Evolutionary conservation across 2,329 filamentous ascomycete species (phyloP).

Genomic region (Xylaria sp.): DNA sequence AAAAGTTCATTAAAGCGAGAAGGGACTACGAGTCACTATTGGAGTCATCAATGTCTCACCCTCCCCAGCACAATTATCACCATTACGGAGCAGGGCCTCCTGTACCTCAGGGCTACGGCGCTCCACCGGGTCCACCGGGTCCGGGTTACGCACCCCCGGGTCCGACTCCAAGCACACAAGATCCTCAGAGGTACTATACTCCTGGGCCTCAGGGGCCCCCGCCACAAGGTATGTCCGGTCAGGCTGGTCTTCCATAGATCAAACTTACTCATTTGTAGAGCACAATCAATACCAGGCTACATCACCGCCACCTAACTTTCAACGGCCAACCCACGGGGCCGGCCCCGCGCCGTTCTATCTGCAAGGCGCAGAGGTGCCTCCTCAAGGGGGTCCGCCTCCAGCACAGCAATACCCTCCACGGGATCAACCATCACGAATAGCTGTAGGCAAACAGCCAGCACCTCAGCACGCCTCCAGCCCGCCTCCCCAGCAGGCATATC

Average conservation of each 20-base stretch:
- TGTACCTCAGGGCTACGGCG: constrained; percentile 59
- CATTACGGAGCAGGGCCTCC: constrained; percentile 70
- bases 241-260: constrained; percentile 29
- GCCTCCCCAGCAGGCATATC: constrained; percentile 57
- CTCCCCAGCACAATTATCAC: constrained; percentile 82
- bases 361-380: constrained; percentile 66
- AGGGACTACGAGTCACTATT: constrained; percentile 96
- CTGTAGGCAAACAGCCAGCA: constrained; percentile 60
- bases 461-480: constrained; percentile 65
- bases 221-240: constrained; percentile 53
- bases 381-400: constrained; percentile 49
- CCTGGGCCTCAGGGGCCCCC: constrained; percentile 62
- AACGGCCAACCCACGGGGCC: constrained; percentile 62
- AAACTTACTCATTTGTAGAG: constrained; percentile 51
- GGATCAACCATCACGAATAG: constrained; percentile 62
- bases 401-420: constrained; percentile 63
- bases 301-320: constrained; percentile 66
- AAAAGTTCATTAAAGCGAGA: constrained; percentile 99
- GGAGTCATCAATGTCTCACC: constrained; percentile 95
- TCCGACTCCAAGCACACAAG: constrained; percentile 61
- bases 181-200: constrained; percentile 76
- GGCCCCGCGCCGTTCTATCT: constrained; percentile 75
- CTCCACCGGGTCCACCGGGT: constrained; percentile 48
- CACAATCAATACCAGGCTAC: constrained; percentile 58
- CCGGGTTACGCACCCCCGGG: constrained; percentile 56